Conservation (phyloP, 2,329 filamentous ascomycete genomes). For the Venturiaceae sp. region DNA sequence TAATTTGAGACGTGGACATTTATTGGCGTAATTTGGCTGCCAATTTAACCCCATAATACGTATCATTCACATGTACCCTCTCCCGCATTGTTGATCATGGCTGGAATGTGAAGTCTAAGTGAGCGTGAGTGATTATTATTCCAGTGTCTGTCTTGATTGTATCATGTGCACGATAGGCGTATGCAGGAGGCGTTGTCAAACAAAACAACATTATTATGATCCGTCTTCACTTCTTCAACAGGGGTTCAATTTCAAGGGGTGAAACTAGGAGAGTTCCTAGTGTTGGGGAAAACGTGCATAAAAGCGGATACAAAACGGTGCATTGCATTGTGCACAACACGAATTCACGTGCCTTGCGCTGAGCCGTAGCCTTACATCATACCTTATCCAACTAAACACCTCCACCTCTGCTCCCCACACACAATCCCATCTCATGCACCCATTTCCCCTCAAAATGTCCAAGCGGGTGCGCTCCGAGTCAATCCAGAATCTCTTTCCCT, state of each 20-base stretch:
- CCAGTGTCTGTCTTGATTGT: background rate
- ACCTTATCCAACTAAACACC: background rate
- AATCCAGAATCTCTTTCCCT: background rate
- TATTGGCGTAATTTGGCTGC: background rate
- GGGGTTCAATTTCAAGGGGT: too few relatives aligned
- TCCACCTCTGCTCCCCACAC: background rate
- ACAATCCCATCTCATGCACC: background rate
- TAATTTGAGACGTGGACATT: background rate
- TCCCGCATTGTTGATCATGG: background rate
- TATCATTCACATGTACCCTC: background rate
- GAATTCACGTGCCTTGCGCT: too few relatives aligned
- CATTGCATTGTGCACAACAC: too few relatives aligned
- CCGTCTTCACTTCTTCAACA: too few relatives aligned
- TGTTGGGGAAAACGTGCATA: too few relatives aligned
- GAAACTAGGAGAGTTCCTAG: too few relatives aligned
- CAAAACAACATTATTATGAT: too few relatives aligned
- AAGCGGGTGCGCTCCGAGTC: background rate
- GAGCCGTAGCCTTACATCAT: too few relatives aligned
- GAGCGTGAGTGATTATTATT: too few relatives aligned
- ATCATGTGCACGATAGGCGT: background rate
- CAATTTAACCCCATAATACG: background rate
- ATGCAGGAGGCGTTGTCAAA: too few relatives aligned
- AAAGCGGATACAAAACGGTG: too few relatives aligned
- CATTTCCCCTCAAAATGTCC: background rate
- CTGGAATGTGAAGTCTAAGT: background rate